These are phyloP conservation scores for Linnemannia schmuckeri DNA, from an alignment of 192 early-diverging fungal species.

Conservation along the genomic window DNA sequence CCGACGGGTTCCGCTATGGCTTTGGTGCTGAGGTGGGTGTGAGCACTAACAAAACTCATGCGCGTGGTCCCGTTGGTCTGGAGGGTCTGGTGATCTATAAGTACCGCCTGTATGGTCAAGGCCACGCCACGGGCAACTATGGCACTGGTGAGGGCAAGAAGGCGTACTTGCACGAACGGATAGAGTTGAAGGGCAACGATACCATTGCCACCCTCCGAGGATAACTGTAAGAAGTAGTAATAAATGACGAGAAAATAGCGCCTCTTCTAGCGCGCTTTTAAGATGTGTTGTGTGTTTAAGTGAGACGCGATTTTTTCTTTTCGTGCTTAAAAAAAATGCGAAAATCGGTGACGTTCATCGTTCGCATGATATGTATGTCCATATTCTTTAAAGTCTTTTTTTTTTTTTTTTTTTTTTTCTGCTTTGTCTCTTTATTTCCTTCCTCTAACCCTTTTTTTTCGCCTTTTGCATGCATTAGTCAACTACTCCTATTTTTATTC, in stretches of 20 bases:
- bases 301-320: constrained; percentile 9
- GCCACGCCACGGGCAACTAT: constrained; percentile 87
- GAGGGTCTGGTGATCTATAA: constrained; percentile 99
- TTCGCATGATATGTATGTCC: too few species aligned
- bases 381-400: too few species aligned
- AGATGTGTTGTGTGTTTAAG: neutral
- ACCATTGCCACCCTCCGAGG: constrained; percentile 13
- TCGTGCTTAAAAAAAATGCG: too few species aligned
- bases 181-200: constrained; percentile 54
- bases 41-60: constrained; percentile 99
- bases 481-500: constrained; percentile 4
- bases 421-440: neutral
- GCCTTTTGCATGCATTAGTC: constrained; percentile 10
- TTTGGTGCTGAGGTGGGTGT: constrained; percentile 99
- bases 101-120: constrained; percentile 91
- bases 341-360: neutral
- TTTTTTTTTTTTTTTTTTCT: neutral
- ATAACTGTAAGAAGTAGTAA: constrained; percentile 16
- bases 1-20: constrained; percentile 98
- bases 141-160: constrained; percentile 77
- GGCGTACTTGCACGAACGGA: constrained; percentile 78
- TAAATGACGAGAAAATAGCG: neutral
- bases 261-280: neutral
- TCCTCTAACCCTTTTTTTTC: too few species aligned
- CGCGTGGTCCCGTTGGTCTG: constrained; percentile 96